Percentiles rank a stretch among this genome's conserved stretches.
Conservation (phyloP, 768 basidiomycete species). For the Cystofilobasidium macerans region DNA sequence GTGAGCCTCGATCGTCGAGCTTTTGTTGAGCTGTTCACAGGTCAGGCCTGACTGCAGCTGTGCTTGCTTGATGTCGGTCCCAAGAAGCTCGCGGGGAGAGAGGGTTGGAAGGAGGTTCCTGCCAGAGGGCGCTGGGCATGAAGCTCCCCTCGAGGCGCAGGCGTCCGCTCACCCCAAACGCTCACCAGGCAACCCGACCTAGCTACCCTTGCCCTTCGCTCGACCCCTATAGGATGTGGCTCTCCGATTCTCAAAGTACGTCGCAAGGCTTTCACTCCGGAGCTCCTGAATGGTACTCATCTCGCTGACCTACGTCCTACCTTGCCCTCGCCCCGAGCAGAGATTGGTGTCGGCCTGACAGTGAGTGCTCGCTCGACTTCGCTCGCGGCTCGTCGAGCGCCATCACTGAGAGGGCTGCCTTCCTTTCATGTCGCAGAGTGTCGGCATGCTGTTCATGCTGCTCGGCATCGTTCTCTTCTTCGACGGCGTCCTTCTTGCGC, state of each 20-base stretch:
- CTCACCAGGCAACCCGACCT: not conserved
- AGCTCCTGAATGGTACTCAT: no score
- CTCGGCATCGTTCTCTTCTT: slow-evolving; percentile 87
- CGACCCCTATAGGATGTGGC: slow-evolving; percentile 31
- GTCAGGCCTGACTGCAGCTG: no score
- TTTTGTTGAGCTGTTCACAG: no score
- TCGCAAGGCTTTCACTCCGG: not conserved
- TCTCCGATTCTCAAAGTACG: slow-evolving; percentile 46
- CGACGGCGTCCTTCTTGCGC: slow-evolving; percentile 83
- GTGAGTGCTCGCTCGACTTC: not conserved
- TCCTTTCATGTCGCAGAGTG: slow-evolving; percentile 47
- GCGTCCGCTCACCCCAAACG: no score
- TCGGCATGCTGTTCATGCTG: slow-evolving; percentile 90
- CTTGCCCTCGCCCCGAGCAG: slow-evolving; percentile 40
- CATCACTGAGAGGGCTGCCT: not conserved
- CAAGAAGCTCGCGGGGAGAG: no score
- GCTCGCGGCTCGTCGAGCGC: no score
- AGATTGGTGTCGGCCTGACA: slow-evolving; percentile 36
- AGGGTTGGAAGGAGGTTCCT: no score
- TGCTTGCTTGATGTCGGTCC: no score
- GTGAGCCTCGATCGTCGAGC: no score
- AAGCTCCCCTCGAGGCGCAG: no score
- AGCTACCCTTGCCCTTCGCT: no score
- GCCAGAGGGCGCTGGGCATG: no score
- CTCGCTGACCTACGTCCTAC: not conserved